Evolutionary conservation across 2,329 filamentous ascomycete species (phyloP).

Genomic region (Fusarium illudens): DNA sequence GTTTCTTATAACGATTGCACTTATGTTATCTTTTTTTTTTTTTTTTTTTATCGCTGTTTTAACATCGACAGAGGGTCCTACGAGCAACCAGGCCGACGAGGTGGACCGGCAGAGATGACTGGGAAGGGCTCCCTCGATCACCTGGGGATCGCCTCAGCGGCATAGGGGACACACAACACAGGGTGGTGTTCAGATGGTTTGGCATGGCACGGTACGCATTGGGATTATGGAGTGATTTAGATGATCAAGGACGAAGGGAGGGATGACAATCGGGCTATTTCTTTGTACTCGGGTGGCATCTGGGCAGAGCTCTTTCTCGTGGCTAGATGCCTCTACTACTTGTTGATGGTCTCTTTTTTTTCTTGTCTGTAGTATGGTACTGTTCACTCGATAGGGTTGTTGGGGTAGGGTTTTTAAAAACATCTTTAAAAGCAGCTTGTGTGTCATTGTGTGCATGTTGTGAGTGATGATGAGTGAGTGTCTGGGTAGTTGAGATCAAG

Average conservation of each 20-base stretch:
- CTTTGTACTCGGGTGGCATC: constrained; percentile 33
- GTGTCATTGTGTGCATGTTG: not conserved
- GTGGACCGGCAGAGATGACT: constrained; percentile 32
- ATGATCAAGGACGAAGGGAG: constrained; percentile 28
- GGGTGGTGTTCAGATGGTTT: constrained; percentile 28
- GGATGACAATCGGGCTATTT: constrained; percentile 27
- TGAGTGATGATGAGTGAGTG: not conserved
- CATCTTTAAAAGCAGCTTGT: constrained; percentile 28
- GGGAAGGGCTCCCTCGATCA: constrained; percentile 34
- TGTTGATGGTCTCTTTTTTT: constrained; percentile 33
- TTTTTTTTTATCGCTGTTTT: constrained; percentile 36
- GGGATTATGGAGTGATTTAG: constrained; percentile 40
- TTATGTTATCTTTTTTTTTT: constrained; percentile 41
- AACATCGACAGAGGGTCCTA: constrained; percentile 33
- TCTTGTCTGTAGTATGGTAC: constrained; percentile 43
- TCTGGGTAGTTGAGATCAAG: no score
- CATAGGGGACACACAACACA: constrained; percentile 21
- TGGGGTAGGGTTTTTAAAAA: constrained; percentile 39
- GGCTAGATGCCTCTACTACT: constrained; percentile 31
- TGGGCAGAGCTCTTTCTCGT: constrained; percentile 25
- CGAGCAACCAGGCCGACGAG: constrained; percentile 30
- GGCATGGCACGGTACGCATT: constrained; percentile 36
- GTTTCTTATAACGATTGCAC: constrained; percentile 48
- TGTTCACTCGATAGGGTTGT: constrained; percentile 37
- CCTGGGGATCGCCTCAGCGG: constrained; percentile 28